Percentiles rank a stretch among this genome's conserved stretches.
These are phyloP conservation scores for Plasmodium inui DNA, from an alignment of 169 alveolate species.

Conservation along the genomic window DNA sequence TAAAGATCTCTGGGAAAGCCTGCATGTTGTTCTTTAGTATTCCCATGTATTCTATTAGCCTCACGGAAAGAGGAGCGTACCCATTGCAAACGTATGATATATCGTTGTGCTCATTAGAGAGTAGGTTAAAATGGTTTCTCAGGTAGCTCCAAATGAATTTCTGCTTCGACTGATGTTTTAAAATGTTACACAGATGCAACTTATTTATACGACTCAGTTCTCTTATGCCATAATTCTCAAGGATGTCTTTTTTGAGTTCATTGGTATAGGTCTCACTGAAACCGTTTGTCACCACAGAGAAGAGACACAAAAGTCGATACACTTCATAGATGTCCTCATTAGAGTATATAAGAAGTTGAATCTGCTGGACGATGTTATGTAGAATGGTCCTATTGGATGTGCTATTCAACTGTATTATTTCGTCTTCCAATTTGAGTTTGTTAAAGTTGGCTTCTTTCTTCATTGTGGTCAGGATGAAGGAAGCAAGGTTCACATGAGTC, in stretches of 20 bases:
- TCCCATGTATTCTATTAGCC: conserved; percentile 78
- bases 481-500: conserved; percentile 90
- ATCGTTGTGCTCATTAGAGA: conserved; percentile 81
- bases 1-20: conserved; percentile 50
- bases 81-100: conserved; percentile 83
- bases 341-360: conserved; percentile 77
- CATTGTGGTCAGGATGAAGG: conserved; percentile 83
- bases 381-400: conserved; percentile 76
- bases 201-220: conserved; percentile 75
- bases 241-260: conserved; percentile 79
- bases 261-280: conserved; percentile 73
- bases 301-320: conserved; percentile 76
- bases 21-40: conserved; percentile 49
- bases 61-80: conserved; percentile 82
- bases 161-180: conserved; percentile 32
- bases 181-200: conserved; percentile 34
- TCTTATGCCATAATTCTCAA: conserved; percentile 82
- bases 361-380: conserved; percentile 67
- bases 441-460: conserved; percentile 81
- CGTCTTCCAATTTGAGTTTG: conserved; percentile 88
- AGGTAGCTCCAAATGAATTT: conserved; percentile 77
- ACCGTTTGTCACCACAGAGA: conserved; percentile 79
- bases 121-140: conserved; percentile 78
- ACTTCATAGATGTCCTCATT: conserved; percentile 76
- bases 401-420: conserved; percentile 76